phyloP scores from a whole-genome alignment of 495 filamentous ascomycete genomes.

The Pyrenula aspistea region DNA sequence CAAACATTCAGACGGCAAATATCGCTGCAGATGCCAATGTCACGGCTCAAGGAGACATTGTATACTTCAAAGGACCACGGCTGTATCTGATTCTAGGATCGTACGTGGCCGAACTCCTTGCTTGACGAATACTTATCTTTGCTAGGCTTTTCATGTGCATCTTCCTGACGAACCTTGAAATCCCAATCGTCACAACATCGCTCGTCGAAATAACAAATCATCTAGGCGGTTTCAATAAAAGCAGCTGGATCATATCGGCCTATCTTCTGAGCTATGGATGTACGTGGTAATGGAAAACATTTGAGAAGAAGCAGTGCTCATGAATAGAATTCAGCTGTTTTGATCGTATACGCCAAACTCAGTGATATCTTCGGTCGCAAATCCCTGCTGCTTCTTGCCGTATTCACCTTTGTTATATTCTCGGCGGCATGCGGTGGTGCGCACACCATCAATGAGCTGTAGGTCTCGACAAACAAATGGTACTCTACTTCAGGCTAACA shows the following conservation, averaged over 20 bases:
- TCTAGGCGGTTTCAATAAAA: neutral
- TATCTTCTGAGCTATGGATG: neutral
- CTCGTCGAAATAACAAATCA: neutral
- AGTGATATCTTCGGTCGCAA: constrained; percentile 11
- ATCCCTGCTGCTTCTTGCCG: neutral
- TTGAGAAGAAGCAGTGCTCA: neutral
- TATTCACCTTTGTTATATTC: constrained; percentile 8
- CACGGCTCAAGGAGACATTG: too few relatives aligned
- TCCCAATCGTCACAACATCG: constrained; percentile 6
- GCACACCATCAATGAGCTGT: constrained; percentile 13
- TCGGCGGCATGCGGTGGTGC: constrained; percentile 10
- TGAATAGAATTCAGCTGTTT: neutral
- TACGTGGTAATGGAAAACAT: neutral
- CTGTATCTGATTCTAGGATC: too few relatives aligned
- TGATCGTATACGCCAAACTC: constrained; percentile 6
- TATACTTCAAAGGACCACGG: too few relatives aligned
- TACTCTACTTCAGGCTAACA: too few relatives aligned
- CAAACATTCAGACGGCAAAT: too few relatives aligned
- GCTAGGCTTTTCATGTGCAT: too few relatives aligned
- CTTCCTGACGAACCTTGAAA: too few relatives aligned
- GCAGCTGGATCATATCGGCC: neutral
- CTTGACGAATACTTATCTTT: too few relatives aligned
- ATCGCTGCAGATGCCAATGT: too few relatives aligned
- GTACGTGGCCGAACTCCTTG: too few relatives aligned
- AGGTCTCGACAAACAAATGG: too few relatives aligned